Conservation (phyloP, 73 alveolate species). For the Paramecium pentaurelia region DNA sequence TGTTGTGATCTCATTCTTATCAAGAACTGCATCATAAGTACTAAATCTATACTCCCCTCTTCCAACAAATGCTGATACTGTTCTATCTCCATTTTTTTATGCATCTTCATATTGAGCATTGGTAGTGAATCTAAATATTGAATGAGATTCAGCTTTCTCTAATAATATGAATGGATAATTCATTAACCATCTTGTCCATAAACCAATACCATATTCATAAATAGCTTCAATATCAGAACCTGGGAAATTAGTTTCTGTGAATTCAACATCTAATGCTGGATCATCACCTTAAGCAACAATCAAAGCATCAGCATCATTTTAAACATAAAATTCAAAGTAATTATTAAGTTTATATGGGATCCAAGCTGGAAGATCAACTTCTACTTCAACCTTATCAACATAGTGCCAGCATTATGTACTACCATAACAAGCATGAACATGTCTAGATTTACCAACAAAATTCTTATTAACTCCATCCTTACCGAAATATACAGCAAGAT, state of each 20-base stretch:
- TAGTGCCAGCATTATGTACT: not conserved
- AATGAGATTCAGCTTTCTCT: not conserved
- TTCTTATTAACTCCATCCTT: not conserved
- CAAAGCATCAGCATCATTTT: constrained; percentile 9
- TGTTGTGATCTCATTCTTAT: not conserved
- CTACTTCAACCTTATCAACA: constrained; percentile 21
- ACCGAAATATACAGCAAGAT: constrained; percentile 2
- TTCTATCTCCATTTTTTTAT: not conserved
- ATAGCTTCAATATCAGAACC: constrained; percentile 43
- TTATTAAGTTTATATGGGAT: not conserved
- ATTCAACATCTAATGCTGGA: constrained; percentile 44
- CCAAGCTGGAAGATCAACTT: constrained; percentile 25
- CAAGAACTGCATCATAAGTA: constrained; percentile 15
- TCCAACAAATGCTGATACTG: not conserved
- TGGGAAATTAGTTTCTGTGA: not conserved
- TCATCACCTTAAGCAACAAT: not conserved
- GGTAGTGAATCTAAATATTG: constrained; percentile 17
- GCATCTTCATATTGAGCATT: constrained; percentile 38
- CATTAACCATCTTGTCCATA: constrained; percentile 47
- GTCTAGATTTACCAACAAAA: constrained; percentile 7
- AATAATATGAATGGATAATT: constrained; percentile 25
- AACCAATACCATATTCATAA: constrained; percentile 46
- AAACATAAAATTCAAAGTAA: not conserved
- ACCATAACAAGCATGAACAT: constrained; percentile 47
- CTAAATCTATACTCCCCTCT: not conserved